These are phyloP conservation scores for Aspergillus fumigatiaffinis DNA, from an alignment of 2,329 filamentous ascomycete species.

Conservation along the genomic window DNA sequence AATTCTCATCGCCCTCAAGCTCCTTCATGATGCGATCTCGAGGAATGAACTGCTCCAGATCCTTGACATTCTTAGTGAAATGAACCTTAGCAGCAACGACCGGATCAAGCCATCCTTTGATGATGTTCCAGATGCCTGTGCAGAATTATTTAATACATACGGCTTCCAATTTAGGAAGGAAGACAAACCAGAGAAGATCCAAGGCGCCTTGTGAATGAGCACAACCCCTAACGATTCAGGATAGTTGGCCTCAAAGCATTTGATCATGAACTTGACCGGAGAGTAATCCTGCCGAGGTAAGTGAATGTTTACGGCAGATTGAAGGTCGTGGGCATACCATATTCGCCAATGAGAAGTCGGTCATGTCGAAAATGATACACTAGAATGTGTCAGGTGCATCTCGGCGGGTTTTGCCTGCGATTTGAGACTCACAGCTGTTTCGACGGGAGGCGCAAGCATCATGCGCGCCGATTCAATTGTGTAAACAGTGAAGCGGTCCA, in stretches of 20 bases:
- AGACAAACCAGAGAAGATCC: conserved; percentile 81
- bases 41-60: conserved; percentile 73
- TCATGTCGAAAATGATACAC: conserved; percentile 96
- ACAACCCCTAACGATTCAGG: conserved; percentile 87
- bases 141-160: not conserved
- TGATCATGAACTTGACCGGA: conserved; percentile 98
- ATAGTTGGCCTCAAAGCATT: conserved; percentile 98
- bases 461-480: conserved; percentile 92
- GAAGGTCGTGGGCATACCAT: conserved; percentile 59
- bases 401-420: conserved; percentile 5
- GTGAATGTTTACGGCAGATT: not conserved
- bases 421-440: conserved; percentile 73
- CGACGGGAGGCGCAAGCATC: conserved; percentile 71
- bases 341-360: conserved; percentile 85
- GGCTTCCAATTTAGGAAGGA: not conserved
- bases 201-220: conserved; percentile 91
- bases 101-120: conserved; percentile 92
- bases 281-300: conserved; percentile 66
- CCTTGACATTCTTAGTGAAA: conserved; percentile 78
- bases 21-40: conserved; percentile 71
- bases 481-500: conserved; percentile 90
- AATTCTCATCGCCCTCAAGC: conserved; percentile 80
- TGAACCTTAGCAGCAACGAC: conserved; percentile 93
- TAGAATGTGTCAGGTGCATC: conserved; percentile 37
- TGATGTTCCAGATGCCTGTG: conserved; percentile 88